Conservation (phyloP, 305 asterid species). For the Plantago coronopus region DNA sequence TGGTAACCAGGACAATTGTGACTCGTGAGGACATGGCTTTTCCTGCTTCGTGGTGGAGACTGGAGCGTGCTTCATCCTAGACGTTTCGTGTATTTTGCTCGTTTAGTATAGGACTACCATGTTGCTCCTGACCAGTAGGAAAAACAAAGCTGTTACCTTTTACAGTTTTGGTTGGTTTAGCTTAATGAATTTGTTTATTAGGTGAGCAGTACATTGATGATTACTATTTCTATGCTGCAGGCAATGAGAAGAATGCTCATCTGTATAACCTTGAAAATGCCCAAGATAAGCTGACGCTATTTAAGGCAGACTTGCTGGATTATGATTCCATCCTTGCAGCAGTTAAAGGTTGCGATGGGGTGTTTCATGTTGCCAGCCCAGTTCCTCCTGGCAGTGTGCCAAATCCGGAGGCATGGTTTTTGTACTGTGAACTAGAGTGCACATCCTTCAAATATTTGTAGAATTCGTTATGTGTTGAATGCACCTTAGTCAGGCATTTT, state of each 20-base stretch:
- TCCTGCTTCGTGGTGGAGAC: too few species aligned
- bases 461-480: background rate
- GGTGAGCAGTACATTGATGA: too few species aligned
- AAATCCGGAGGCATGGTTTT: constrained; percentile 54
- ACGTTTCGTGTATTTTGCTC: background rate
- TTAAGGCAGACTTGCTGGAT: constrained; percentile 70
- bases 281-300: constrained; percentile 47
- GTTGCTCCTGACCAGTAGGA: background rate
- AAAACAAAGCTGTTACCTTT: background rate
- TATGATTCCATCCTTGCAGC: constrained; percentile 56
- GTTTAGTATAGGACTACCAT: background rate
- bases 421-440: constrained; percentile 8
- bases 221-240: constrained; percentile 31
- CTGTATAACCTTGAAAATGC: constrained; percentile 47
- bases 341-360: constrained; percentile 59
- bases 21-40: too few species aligned
- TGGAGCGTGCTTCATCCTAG: background rate
- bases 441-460: background rate
- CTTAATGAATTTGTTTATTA: background rate
- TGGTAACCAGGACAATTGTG: too few species aligned
- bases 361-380: constrained; percentile 78
- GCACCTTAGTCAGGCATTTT: background rate
- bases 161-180: background rate
- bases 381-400: constrained; percentile 53
- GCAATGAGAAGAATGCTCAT: constrained; percentile 49